phyloP scores from a whole-genome alignment of 2,329 filamentous ascomycete species.

The Hymenoscyphus occultus region DNA sequence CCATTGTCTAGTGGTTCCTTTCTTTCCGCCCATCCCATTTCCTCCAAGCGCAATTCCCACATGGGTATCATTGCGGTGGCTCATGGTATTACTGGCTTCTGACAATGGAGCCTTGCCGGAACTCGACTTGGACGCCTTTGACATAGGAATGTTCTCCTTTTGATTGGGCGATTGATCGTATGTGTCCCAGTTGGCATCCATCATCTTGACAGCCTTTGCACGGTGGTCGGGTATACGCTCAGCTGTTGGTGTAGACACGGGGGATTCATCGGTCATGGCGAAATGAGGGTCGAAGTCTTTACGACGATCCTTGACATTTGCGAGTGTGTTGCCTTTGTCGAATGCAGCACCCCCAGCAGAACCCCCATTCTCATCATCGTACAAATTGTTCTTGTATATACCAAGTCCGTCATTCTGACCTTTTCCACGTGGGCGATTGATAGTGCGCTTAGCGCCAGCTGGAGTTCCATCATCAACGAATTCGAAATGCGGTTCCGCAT shows the following conservation, averaged over 20 bases:
- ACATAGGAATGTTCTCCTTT: slow-evolving; percentile 37
- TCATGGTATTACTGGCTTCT: slow-evolving; percentile 33
- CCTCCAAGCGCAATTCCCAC: slow-evolving; percentile 31
- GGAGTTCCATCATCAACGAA: slow-evolving; percentile 72
- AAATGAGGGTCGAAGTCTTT: slow-evolving; percentile 81
- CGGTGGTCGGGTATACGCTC: slow-evolving; percentile 54
- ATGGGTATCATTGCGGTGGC: slow-evolving; percentile 31
- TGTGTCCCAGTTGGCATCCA: slow-evolving; percentile 61
- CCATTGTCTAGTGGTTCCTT: slow-evolving; percentile 45
- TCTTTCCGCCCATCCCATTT: slow-evolving; percentile 33
- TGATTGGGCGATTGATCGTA: slow-evolving; percentile 57
- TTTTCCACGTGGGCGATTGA: slow-evolving; percentile 50
- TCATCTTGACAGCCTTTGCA: slow-evolving; percentile 69
- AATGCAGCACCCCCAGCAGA: slow-evolving; percentile 19
- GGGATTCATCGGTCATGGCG: slow-evolving; percentile 67
- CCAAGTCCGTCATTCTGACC: slow-evolving; percentile 64
- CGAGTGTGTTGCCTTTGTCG: slow-evolving; percentile 44
- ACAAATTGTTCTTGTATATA: slow-evolving; percentile 76
- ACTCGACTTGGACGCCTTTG: slow-evolving; percentile 20
- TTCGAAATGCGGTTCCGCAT: slow-evolving; percentile 80
- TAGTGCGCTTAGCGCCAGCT: slow-evolving; percentile 46
- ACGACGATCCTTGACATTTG: slow-evolving; percentile 68
- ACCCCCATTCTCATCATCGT: slow-evolving; percentile 51
- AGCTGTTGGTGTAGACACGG: slow-evolving; percentile 43
- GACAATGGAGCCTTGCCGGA: slow-evolving; percentile 31